Evolutionary conservation across 345 rosid genomes (phyloP), one percentile per base, ranked within the genome.

Genomic region (Gossypium stocksii): DNA sequence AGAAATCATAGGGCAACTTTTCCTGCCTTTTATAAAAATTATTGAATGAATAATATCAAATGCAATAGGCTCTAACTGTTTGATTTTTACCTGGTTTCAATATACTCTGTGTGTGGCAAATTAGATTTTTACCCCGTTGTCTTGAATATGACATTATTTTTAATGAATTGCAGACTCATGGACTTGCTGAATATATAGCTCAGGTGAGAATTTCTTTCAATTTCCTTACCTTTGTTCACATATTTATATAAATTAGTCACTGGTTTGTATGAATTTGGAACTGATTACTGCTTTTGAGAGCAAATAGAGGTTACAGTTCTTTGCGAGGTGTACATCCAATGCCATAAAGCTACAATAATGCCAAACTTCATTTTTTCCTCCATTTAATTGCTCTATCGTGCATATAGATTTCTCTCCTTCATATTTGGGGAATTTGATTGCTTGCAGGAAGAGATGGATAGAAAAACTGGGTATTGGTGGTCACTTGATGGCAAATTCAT

Each of bases 141-240:
- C 25, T 41, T 60, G 76, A 70, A 62, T 68, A 11, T 88, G 80
- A 88, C 64, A 29, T 10, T 17, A 22, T 27, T 74, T 76, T 74
- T 78, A 60, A 54, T 81, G 67, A 76, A 15, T 17, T 88, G 80
- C 91, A 94, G 99, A 90, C 91, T 69, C 92, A 89, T 84, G 99
- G 98, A 58, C 88, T 94, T 80, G 99, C 99, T n/a, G 99, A 94
- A 84, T 95, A 91, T 78, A 91, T 95, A 74, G 98, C 99, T 87
- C 97, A 94, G 92, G 98, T 91, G 84, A 83, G 77, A 76, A 67
- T 78, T 60, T 72, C 71, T n/a, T 64, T 74, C 43, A 67, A 45
- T 66, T 20, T 48, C 77, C 58, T 19, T 49, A 48, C 75, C 49
- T 70, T 71, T 72, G 52, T 57, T 74, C 11, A 17, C 16, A 19